Conservation (phyloP, 2,329 filamentous ascomycete species). For the Conoideocrella luteorostrata region DNA sequence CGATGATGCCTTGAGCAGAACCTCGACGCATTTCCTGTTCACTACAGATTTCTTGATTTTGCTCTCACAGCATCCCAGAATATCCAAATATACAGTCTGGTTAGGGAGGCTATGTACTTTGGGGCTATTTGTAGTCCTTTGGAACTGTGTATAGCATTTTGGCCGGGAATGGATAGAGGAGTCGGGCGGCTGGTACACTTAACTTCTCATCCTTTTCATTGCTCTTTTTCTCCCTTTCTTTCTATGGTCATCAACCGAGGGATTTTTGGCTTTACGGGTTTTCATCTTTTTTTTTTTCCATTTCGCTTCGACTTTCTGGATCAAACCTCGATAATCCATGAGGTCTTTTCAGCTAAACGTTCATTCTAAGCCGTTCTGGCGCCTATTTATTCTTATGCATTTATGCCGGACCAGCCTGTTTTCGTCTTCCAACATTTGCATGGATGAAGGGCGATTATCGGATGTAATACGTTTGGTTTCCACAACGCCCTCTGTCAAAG, state of each 20-base stretch:
- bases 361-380: neutral
- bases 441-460: too few relatives aligned
- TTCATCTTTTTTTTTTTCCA: constrained; percentile 9
- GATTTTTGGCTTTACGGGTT: constrained; percentile 9
- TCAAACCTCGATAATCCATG: too few relatives aligned
- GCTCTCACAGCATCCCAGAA: constrained; percentile 25
- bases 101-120: constrained; percentile 30
- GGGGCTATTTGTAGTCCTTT: constrained; percentile 20
- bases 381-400: neutral
- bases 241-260: too few relatives aligned
- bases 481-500: too few relatives aligned
- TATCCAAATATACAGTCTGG: constrained; percentile 29
- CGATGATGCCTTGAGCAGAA: too few relatives aligned
- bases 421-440: neutral
- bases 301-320: constrained; percentile 8
- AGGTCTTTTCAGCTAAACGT: neutral
- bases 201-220: constrained; percentile 7
- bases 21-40: constrained; percentile 4
- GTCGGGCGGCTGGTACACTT: constrained; percentile 22
- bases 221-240: constrained; percentile 3
- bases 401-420: too few relatives aligned
- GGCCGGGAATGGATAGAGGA: constrained; percentile 33
- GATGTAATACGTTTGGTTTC: too few relatives aligned
- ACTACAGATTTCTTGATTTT: constrained; percentile 16
- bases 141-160: constrained; percentile 27